Conservation (phyloP, 805 yeast genomes). For the Candida qinlingensis region DNA sequence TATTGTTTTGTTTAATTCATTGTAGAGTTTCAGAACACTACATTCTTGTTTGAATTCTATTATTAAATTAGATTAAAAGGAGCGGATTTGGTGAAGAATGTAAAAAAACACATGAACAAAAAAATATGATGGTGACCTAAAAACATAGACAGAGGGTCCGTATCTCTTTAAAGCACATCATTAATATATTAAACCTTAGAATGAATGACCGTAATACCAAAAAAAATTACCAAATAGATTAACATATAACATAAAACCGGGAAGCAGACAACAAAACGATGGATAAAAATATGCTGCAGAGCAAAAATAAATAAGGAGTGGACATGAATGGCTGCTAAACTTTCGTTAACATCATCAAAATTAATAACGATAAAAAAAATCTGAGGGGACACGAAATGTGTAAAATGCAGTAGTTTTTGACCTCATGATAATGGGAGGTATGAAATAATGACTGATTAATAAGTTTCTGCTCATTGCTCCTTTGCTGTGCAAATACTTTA, state of each 20-base stretch:
- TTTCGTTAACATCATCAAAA: neutral
- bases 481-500: slow-evolving; percentile 2
- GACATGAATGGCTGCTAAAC: slow-evolving; percentile 1
- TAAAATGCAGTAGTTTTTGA: neutral
- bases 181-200: slow-evolving; percentile 5
- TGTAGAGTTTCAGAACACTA: too few species aligned
- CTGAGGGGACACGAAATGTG: neutral
- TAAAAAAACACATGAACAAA: too few species aligned
- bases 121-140: neutral
- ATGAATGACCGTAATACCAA: slow-evolving; percentile 15
- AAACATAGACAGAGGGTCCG: neutral
- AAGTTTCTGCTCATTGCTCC: too few species aligned
- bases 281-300: too few species aligned
- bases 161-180: neutral
- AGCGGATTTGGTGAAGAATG: neutral
- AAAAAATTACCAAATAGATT: slow-evolving; percentile 6
- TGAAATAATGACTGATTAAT: too few species aligned
- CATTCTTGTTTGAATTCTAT: neutral
- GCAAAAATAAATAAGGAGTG: slow-evolving; percentile 4
- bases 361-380: neutral
- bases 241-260: slow-evolving; percentile 1
- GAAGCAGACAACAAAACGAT: neutral
- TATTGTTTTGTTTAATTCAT: neutral
- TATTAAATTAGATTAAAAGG: neutral
- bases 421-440: too few species aligned